phyloP scores from a whole-genome alignment of 768 basidiomycete species.

The Tulasnella sp. region DNA sequence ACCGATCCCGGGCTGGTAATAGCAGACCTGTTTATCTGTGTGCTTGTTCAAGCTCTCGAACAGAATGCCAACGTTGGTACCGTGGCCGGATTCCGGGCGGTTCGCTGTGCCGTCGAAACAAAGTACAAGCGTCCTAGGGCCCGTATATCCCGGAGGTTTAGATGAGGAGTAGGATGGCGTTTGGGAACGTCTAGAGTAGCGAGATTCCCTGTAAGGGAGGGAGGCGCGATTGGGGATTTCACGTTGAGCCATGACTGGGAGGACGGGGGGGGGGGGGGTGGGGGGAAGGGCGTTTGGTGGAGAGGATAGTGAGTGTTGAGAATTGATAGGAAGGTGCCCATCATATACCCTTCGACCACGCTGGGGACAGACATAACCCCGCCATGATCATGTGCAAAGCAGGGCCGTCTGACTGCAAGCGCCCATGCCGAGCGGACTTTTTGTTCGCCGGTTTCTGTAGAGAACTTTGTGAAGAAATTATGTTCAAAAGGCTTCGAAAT shows the following conservation, averaged over 20 bases:
- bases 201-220: neutral
- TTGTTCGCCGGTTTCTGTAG: neutral
- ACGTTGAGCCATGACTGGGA: neutral
- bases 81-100: neutral
- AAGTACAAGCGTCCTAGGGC: neutral
- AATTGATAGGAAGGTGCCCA: neutral
- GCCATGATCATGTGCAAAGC: neutral
- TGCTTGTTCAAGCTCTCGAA: neutral
- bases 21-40: neutral
- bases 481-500: neutral
- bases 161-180: neutral
- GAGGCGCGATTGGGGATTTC: neutral
- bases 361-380: neutral
- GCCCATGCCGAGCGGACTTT: neutral
- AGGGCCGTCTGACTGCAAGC: neutral
- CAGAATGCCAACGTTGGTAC: neutral
- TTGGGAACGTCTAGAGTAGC: neutral
- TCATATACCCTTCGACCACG: neutral
- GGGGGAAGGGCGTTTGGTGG: neutral
- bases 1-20: neutral
- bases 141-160: neutral
- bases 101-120: constrained; percentile 5
- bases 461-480: neutral
- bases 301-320: neutral
- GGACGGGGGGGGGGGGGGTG: neutral